Conservation (phyloP, 2,329 filamentous ascomycete species). For the Cyphellophora attinorum region DNA sequence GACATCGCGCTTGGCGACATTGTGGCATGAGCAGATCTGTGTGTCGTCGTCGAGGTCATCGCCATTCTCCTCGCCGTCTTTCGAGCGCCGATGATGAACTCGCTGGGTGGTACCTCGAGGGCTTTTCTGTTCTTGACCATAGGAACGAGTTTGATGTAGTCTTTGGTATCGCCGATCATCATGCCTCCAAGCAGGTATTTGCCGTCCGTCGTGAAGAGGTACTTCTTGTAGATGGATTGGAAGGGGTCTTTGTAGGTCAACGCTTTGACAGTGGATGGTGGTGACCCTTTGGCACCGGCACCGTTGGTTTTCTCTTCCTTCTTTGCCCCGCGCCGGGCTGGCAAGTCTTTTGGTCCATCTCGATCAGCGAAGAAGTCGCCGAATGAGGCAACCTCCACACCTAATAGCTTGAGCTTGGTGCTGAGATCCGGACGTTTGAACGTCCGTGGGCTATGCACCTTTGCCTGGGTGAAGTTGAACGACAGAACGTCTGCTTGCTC, state of each 20-base stretch:
- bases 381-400: conserved; percentile 86
- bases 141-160: conserved; percentile 81
- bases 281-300: conserved; percentile 21
- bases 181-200: conserved; percentile 89
- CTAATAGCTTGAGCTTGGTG: conserved; percentile 82
- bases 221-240: conserved; percentile 84
- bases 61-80: conserved; percentile 61
- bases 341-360: conserved; percentile 69
- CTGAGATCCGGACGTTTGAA: conserved; percentile 82
- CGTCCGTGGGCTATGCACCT: conserved; percentile 55
- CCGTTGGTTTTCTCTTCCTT: conserved; percentile 45
- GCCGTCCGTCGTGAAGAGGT: conserved; percentile 79
- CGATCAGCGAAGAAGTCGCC: conserved; percentile 88
- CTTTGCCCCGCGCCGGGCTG: conserved; percentile 41
- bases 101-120: conserved; percentile 66
- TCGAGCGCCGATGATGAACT: conserved; percentile 76
- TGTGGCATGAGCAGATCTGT: conserved; percentile 88
- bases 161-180: conserved; percentile 90
- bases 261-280: conserved; percentile 61
- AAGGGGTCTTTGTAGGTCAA: conserved; percentile 86
- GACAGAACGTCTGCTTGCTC: conserved; percentile 89
- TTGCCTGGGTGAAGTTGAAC: conserved; percentile 81
- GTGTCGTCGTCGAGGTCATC: conserved; percentile 76
- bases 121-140: conserved; percentile 77
- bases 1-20: conserved; percentile 78